These are phyloP conservation scores for Phytophthora chlamydospora DNA, from an alignment of 352 stramenopile genomes.

Conservation along the genomic window DNA sequence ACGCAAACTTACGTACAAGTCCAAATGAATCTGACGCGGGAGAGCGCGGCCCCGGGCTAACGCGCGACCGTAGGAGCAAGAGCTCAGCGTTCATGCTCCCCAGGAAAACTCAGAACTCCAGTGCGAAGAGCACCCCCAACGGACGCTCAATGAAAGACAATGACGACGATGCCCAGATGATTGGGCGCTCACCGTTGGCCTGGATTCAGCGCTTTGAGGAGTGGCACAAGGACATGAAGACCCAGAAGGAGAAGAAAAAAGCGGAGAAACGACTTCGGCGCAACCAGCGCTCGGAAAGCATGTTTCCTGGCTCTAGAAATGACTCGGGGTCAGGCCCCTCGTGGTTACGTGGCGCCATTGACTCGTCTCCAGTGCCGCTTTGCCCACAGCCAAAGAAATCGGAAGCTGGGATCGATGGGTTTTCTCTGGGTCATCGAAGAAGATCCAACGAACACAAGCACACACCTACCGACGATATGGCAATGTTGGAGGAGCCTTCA, in stretches of 20 bases:
- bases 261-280: slow-evolving; percentile 70
- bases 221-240: slow-evolving; percentile 83
- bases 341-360: slow-evolving; percentile 29
- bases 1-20: slow-evolving; percentile 33
- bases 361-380: slow-evolving; percentile 37
- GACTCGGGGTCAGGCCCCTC: slow-evolving; percentile 15
- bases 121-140: slow-evolving; percentile 26
- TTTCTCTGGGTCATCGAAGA: slow-evolving; percentile 31
- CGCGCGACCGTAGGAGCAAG: slow-evolving; percentile 67
- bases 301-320: slow-evolving; percentile 21
- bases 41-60: slow-evolving; percentile 29
- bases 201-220: slow-evolving; percentile 85
- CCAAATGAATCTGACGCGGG: slow-evolving; percentile 13
- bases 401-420: slow-evolving; percentile 30
- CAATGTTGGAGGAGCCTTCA: slow-evolving; percentile 34
- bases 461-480: slow-evolving; percentile 14
- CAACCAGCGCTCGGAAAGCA: slow-evolving; percentile 45
- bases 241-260: slow-evolving; percentile 81
- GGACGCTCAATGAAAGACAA: slow-evolving; percentile 17
- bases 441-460: slow-evolving; percentile 32
- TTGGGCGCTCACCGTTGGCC: slow-evolving; percentile 62
- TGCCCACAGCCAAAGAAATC: slow-evolving; percentile 21
- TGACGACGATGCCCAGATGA: slow-evolving; percentile 50
- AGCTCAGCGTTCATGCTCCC: slow-evolving; percentile 65
- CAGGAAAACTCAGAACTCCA: slow-evolving; percentile 33